phyloP scores from a whole-genome alignment of 768 basidiomycete species.

The Baorangia bicolor region DNA sequence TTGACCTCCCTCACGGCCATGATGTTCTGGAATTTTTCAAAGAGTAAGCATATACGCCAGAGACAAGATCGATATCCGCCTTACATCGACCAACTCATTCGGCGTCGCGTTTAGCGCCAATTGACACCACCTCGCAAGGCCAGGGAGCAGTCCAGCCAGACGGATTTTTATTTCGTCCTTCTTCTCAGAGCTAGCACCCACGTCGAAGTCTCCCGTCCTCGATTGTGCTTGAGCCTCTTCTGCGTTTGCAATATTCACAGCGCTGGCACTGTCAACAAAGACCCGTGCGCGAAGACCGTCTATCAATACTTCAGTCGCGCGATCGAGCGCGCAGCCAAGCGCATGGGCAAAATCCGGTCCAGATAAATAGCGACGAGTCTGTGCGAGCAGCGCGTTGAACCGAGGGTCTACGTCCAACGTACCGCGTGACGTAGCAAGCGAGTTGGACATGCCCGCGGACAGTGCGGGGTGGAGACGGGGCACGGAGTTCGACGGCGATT shows the following conservation, averaged over 20 bases:
- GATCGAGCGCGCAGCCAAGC: conserved; percentile 71
- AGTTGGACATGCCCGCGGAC: not conserved
- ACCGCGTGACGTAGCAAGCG: conserved; percentile 4
- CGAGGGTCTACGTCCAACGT: conserved; percentile 25
- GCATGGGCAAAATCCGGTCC: conserved; percentile 71
- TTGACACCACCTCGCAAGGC: conserved; percentile 75
- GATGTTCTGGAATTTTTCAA: conserved; percentile 45
- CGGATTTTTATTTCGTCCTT: conserved; percentile 52
- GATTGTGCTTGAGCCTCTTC: conserved; percentile 13
- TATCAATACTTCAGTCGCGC: conserved; percentile 63
- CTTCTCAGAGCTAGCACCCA: not conserved
- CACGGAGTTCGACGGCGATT: conserved; percentile 15
- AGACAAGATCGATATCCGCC: conserved; percentile 30
- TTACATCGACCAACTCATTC: conserved; percentile 81
- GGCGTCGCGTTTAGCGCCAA: conserved; percentile 65
- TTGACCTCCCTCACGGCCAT: conserved; percentile 61
- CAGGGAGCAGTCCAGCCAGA: conserved; percentile 79
- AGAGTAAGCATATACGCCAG: not conserved
- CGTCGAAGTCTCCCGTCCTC: conserved; percentile 20
- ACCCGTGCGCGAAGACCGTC: conserved; percentile 62
- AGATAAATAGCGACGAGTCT: conserved; percentile 62
- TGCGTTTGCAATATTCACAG: conserved; percentile 2
- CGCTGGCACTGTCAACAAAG: conserved; percentile 41
- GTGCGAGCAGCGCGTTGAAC: conserved; percentile 63
- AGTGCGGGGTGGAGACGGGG: conserved; percentile 19